Conservation (phyloP, 2,329 filamentous ascomycete species). For the Arthrinium puccinioides region DNA sequence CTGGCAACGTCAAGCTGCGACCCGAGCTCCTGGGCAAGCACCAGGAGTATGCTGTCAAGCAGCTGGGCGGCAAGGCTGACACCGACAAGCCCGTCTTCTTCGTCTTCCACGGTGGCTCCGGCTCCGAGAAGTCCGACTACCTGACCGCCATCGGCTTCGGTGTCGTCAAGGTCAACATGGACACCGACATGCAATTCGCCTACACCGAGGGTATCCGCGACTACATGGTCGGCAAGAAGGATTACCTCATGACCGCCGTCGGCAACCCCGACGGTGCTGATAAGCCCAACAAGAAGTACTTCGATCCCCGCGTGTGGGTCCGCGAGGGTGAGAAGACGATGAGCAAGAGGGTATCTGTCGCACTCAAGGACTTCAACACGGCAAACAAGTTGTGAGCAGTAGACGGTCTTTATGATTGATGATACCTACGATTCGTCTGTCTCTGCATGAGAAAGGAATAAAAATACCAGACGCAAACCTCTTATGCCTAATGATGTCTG, state of each 20-base stretch:
- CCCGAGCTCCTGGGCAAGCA: constrained; percentile 95
- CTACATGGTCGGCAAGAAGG: constrained; percentile 90
- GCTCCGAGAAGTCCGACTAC: constrained; percentile 87
- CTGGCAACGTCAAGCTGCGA: constrained; percentile 93
- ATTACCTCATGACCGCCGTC: constrained; percentile 79
- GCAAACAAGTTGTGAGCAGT: constrained; percentile 25
- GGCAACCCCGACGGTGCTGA: constrained; percentile 93
- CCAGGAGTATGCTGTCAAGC: constrained; percentile 82
- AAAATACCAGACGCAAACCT: too few species aligned
- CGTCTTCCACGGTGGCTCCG: constrained; percentile 98
- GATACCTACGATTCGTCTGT: too few species aligned
- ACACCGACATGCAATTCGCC: constrained; percentile 95
- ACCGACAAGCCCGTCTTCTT: constrained; percentile 88
- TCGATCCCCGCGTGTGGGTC: constrained; percentile 87
- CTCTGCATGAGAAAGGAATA: too few species aligned
- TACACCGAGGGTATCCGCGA: constrained; percentile 91
- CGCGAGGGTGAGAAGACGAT: constrained; percentile 97
- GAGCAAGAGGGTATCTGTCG: constrained; percentile 70
- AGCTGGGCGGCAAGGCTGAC: constrained; percentile 39
- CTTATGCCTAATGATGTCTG: too few species aligned
- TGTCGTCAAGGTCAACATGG: constrained; percentile 99
- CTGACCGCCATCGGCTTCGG: constrained; percentile 81
- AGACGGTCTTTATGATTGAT: not conserved
- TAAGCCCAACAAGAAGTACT: constrained; percentile 99
- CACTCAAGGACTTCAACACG: constrained; percentile 88